These are phyloP conservation scores for Voacanga thouarsii DNA, from an alignment of 257 asterid genomes.

Conservation along the genomic window DNA sequence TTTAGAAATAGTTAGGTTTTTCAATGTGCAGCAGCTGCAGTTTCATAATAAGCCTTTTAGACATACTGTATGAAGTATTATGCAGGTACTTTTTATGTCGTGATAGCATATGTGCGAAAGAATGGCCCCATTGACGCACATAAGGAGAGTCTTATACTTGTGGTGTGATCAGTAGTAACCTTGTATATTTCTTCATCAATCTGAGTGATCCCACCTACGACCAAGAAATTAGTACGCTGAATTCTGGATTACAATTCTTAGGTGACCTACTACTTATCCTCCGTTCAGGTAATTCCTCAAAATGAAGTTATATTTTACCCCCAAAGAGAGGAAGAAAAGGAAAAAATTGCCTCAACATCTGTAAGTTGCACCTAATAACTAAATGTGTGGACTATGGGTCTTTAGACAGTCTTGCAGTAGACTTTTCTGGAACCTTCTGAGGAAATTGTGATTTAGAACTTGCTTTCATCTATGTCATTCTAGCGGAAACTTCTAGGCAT, in stretches of 20 bases:
- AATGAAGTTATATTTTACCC: too few species aligned
- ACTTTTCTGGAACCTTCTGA: neutral
- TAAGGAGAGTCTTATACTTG: too few species aligned
- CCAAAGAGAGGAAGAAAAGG: neutral
- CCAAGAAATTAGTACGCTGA: neutral
- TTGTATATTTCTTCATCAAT: neutral
- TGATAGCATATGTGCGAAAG: neutral
- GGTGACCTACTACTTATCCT: neutral
- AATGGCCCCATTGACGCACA: neutral
- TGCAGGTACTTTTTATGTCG: neutral
- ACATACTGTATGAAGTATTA: neutral
- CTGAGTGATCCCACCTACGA: neutral
- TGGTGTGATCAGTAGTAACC: neutral
- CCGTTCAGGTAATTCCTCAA: neutral
- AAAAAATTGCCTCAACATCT: neutral
- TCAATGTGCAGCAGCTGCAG: neutral
- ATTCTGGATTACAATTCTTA: neutral
- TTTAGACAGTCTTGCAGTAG: neutral
- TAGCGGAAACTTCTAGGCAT: too few species aligned
- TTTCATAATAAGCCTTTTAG: neutral
- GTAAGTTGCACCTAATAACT: neutral
- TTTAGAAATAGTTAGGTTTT: neutral
- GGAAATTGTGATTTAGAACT: neutral
- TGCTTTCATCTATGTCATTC: neutral
- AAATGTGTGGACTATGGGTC: neutral